Evolutionary conservation across 2,329 filamentous ascomycete species (phyloP).

Genomic region (Fusarium sp.): DNA sequence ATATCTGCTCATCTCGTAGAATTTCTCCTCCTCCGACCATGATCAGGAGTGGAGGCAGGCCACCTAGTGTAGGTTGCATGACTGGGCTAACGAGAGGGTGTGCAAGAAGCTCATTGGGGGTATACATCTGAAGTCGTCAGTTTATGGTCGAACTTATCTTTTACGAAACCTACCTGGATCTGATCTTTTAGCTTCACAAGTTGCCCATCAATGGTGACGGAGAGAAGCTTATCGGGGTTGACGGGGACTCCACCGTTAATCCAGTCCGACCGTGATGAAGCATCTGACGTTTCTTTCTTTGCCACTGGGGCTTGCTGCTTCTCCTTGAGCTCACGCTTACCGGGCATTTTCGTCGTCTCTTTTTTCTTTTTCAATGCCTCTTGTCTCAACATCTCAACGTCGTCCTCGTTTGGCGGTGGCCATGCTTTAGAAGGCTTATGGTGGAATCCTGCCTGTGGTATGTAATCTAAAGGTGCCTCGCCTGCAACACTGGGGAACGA

Average conservation of each 20-base stretch:
- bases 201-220: slow-evolving; percentile 78
- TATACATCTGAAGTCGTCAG: slow-evolving; percentile 68
- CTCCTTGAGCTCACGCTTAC: slow-evolving; percentile 44
- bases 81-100: slow-evolving; percentile 93
- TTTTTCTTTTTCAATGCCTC: slow-evolving; percentile 60
- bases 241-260: slow-evolving; percentile 48
- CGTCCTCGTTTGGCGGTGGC: slow-evolving; percentile 89
- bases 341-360: slow-evolving; percentile 36
- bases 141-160: neutral
- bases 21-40: slow-evolving; percentile 90
- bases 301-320: slow-evolving; percentile 54
- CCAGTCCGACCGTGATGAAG: slow-evolving; percentile 41
- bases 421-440: slow-evolving; percentile 91
- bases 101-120: slow-evolving; percentile 84
- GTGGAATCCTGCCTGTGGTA: slow-evolving; percentile 87
- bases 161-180: slow-evolving; percentile 75
- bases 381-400: slow-evolving; percentile 68
- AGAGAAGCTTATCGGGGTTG: slow-evolving; percentile 59
- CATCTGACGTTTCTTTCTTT: slow-evolving; percentile 36
- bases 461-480: slow-evolving; percentile 83
- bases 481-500: slow-evolving; percentile 91
- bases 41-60: slow-evolving; percentile 87
- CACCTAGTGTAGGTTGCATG: slow-evolving; percentile 88
- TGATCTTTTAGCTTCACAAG: slow-evolving; percentile 85
- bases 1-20: slow-evolving; percentile 93